Evolutionary conservation across 768 basidiomycete species (phyloP), one percentile per base, ranked within the genome.

Genomic region (Mycena maculata): DNA sequence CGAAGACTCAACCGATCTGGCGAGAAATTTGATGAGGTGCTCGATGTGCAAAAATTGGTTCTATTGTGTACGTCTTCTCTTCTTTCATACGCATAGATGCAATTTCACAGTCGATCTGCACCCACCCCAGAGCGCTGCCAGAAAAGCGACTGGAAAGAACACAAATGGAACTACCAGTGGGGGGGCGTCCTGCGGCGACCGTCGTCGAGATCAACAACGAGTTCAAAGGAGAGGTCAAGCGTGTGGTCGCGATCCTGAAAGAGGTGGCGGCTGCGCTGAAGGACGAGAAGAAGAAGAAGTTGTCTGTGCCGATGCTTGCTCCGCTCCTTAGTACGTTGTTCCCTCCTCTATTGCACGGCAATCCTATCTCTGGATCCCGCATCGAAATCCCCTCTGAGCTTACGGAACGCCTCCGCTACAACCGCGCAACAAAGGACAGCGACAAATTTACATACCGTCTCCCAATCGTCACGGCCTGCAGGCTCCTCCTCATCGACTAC

Each of bases 41-140:
- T 65, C 64, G 20, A 52, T 45, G 56, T 65, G 64, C 57, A 65
- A 65, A 47, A 65, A 65, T 27, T 57, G 64, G 30, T 65, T 65
- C 57, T 65, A 65, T 39, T 65, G 64, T 18, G 64, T 65, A 58
- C 48, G 50, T 53, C 9, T 53, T 36, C 48, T 59, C 38, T 56
- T 33, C 38, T 39, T 49, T 33, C 33, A 44, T 45, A 23, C 47
- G 38, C 57, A 33, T 23, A n/a, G 49, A 50, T 52, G 49, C 45
- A 42, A 49, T 30, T 54, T 63, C 53, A 63, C 28, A 20, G 25
- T 36, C 30, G 16, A 44, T 53, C 38, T 65, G 44, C 33, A 36
- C 33, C n/a, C 25, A 39, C 38, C 31, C 50, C 22, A 65, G 64
- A 65, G 64, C 42, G 49, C 64, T 65, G 64, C 28, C 64, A 65